phyloP scores from a whole-genome alignment of 2,329 filamentous ascomycete species.

The Escovopsis sp. region DNA sequence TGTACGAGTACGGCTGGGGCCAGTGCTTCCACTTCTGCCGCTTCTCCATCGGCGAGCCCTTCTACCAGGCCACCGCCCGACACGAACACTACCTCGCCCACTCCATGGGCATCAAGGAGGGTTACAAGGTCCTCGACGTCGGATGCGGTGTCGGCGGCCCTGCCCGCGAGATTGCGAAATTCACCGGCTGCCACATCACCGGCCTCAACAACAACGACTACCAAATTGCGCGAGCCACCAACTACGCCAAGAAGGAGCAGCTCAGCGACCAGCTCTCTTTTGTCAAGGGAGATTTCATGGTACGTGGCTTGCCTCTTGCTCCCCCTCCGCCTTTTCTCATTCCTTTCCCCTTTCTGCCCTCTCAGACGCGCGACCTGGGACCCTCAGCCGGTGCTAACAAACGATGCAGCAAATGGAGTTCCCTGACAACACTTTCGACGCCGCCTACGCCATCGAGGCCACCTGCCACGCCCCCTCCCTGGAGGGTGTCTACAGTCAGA shows the following conservation, averaged over 20 bases:
- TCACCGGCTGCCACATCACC: conserved; percentile 70
- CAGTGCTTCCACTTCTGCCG: conserved; percentile 92
- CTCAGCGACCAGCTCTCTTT: conserved; percentile 63
- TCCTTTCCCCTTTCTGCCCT: not conserved
- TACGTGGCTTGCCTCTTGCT: not conserved
- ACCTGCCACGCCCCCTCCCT: conserved; percentile 82
- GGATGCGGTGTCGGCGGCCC: conserved; percentile 90
- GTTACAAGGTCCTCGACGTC: conserved; percentile 82
- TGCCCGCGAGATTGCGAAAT: conserved; percentile 88
- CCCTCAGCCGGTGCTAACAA: not conserved
- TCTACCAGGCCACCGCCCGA: conserved; percentile 76
- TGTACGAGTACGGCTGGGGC: conserved; percentile 92
- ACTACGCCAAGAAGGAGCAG: conserved; percentile 66
- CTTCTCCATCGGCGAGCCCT: conserved; percentile 70
- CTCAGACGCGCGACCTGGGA: too few species aligned
- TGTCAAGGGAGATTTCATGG: conserved; percentile 90
- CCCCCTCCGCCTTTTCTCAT: not conserved
- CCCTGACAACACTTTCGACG: conserved; percentile 76
- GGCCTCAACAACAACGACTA: conserved; percentile 97
- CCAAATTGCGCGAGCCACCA: conserved; percentile 76
- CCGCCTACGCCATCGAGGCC: conserved; percentile 88
- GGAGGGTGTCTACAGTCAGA: conserved; percentile 79
- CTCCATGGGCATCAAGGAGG: conserved; percentile 64
- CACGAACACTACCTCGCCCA: conserved; percentile 92
- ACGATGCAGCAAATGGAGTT: conserved; percentile 57